Evolutionary conservation across 306 rosid species (phyloP).

Genomic region (Oxytropis ochrocephala): DNA sequence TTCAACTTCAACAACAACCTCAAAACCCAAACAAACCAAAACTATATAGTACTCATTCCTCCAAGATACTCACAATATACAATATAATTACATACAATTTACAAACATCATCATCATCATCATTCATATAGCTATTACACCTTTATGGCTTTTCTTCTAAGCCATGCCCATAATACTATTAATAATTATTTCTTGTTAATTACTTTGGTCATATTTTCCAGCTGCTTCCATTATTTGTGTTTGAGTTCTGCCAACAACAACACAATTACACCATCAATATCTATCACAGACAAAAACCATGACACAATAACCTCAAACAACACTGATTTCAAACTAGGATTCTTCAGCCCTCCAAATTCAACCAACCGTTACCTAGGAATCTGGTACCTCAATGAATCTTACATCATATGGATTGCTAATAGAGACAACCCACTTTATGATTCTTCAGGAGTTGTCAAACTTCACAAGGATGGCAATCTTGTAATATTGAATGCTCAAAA

Average conservation of each 20-base stretch:
- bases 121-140: too few species aligned
- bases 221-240: neutral
- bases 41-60: too few species aligned
- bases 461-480: slow-evolving; percentile 28
- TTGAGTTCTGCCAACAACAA: neutral
- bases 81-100: too few species aligned
- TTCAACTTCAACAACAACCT: too few species aligned
- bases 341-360: slow-evolving; percentile 23
- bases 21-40: too few species aligned
- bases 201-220: neutral
- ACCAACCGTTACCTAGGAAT: slow-evolving; percentile 25
- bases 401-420: slow-evolving; percentile 29
- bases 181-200: neutral
- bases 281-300: slow-evolving; percentile 12
- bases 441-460: slow-evolving; percentile 24
- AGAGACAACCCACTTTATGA: slow-evolving; percentile 22
- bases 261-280: neutral
- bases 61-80: too few species aligned
- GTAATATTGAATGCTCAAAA: slow-evolving; percentile 19
- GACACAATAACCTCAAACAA: slow-evolving; percentile 14
- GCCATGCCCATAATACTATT: neutral
- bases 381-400: slow-evolving; percentile 6
- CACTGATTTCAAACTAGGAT: slow-evolving; percentile 26
- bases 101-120: too few species aligned
- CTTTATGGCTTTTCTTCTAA: slow-evolving; percentile 1